Percentiles rank a stretch among this genome's conserved stretches.
These are phyloP conservation scores for Mimosa pudica DNA, from an alignment of 306 rosid genomes.

Conservation along the genomic window DNA sequence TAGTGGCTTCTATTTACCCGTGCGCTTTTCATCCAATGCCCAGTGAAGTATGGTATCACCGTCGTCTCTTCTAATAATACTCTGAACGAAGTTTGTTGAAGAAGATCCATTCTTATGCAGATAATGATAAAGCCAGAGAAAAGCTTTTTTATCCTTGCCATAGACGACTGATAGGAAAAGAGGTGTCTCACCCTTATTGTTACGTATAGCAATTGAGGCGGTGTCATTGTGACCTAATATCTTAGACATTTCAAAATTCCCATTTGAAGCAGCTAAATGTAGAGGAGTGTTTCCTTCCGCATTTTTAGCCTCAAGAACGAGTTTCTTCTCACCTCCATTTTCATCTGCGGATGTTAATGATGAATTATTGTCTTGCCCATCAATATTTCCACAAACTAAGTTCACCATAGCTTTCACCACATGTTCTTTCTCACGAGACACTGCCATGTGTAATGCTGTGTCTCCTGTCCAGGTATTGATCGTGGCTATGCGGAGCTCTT, in stretches of 20 bases:
- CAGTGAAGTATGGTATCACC: background rate
- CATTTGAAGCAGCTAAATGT: background rate
- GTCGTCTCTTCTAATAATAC: background rate
- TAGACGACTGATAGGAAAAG: background rate
- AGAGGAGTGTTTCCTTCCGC: background rate
- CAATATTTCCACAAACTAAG: background rate
- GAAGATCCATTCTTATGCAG: background rate
- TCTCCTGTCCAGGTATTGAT: too few species aligned
- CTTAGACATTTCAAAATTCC: background rate
- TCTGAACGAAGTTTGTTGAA: background rate
- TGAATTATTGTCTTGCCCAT: too few species aligned
- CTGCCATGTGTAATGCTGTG: too few species aligned
- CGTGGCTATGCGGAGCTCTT: too few species aligned
- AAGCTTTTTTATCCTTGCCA: background rate
- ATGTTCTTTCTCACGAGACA: too few species aligned
- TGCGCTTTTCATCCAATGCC: background rate
- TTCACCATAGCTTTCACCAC: too few species aligned
- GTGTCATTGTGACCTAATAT: background rate
- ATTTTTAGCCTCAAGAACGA: background rate
- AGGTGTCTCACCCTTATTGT: background rate
- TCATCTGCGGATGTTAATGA: background rate
- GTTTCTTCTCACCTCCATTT: too few species aligned
- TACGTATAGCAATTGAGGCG: background rate
- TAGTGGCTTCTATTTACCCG: background rate
- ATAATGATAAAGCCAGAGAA: background rate